These are phyloP conservation scores for Colletotrichum sublineola DNA, from an alignment of 2,329 filamentous ascomycete genomes.

Conservation along the genomic window DNA sequence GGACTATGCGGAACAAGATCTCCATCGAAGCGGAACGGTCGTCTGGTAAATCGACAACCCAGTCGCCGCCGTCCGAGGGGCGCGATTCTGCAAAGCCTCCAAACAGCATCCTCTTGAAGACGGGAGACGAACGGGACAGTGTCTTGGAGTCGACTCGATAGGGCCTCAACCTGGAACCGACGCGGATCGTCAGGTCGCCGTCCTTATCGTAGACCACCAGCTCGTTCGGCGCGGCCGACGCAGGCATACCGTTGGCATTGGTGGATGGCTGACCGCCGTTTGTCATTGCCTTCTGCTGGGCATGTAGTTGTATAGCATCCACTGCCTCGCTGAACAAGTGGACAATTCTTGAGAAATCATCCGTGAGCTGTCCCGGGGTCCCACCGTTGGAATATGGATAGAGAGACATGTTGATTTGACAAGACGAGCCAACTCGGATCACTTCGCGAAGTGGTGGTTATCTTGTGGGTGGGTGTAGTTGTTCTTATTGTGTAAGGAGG, in stretches of 20 bases:
- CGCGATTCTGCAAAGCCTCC: slow-evolving; percentile 46
- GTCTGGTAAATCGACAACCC: slow-evolving; percentile 1
- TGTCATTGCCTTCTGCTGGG: neutral
- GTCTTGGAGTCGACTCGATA: slow-evolving; percentile 17
- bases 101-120: slow-evolving; percentile 49
- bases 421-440: no score
- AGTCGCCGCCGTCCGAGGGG: slow-evolving; percentile 2
- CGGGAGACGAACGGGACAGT: slow-evolving; percentile 46
- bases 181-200: neutral
- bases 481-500: no score
- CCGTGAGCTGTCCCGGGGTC: no score
- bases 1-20: slow-evolving; percentile 1
- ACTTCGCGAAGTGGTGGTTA: no score
- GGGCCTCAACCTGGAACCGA: rapidly evolving
- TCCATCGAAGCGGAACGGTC: neutral
- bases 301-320: no score
- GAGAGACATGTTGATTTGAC: no score
- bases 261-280: neutral
- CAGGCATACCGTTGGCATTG: rapidly evolving
- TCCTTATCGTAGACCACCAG: neutral
- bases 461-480: no score
- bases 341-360: no score
- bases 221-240: neutral
- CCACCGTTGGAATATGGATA: no score
- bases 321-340: no score